phyloP scores from a whole-genome alignment of 2,329 filamentous ascomycete species.

The Aspergillus ibericus region DNA sequence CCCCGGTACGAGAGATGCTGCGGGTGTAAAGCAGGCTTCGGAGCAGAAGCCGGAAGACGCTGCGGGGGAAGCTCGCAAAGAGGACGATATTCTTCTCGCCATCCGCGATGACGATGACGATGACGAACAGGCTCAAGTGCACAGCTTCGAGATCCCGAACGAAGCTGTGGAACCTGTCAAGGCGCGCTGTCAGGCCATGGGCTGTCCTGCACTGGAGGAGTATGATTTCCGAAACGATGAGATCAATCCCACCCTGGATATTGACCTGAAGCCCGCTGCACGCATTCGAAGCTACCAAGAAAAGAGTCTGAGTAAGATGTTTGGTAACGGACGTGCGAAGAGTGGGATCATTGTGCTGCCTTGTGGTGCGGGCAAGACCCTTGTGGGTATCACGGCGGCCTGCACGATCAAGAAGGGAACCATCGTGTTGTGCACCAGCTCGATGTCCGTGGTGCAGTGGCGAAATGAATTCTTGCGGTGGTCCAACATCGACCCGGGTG shows the following conservation, averaged over 20 bases:
- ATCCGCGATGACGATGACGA: slow-evolving; percentile 73
- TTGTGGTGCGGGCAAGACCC: slow-evolving; percentile 93
- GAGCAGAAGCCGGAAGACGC: slow-evolving; percentile 42
- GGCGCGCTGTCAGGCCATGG: slow-evolving; percentile 82
- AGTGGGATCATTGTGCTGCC: slow-evolving; percentile 96
- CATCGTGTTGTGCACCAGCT: slow-evolving; percentile 92
- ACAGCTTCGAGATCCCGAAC: slow-evolving; percentile 88
- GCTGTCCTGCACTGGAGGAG: slow-evolving; percentile 87
- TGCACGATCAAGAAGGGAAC: slow-evolving; percentile 97
- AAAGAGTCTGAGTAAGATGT: slow-evolving; percentile 98
- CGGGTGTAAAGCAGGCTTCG: slow-evolving; percentile 74
- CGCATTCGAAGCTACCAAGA: slow-evolving; percentile 95
- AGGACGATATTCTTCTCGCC: slow-evolving; percentile 69
- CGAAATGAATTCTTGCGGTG: slow-evolving; percentile 94
- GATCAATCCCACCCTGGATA: slow-evolving; percentile 85
- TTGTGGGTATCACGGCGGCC: slow-evolving; percentile 96
- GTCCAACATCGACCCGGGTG: slow-evolving; percentile 95
- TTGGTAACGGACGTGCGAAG: slow-evolving; percentile 94
- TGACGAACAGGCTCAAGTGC: slow-evolving; percentile 83
- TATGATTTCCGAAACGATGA: slow-evolving; percentile 96
- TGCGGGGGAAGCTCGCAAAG: slow-evolving; percentile 44
- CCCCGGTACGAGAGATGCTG: slow-evolving; percentile 89
- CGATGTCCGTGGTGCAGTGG: slow-evolving; percentile 98
- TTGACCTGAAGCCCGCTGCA: slow-evolving; percentile 84
- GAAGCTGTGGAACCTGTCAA: slow-evolving; percentile 81